Evolutionary conservation across 106 monocot genomes (phyloP), one percentile per base, ranked within the genome.

Genomic region (Narthecium ossifragum): DNA sequence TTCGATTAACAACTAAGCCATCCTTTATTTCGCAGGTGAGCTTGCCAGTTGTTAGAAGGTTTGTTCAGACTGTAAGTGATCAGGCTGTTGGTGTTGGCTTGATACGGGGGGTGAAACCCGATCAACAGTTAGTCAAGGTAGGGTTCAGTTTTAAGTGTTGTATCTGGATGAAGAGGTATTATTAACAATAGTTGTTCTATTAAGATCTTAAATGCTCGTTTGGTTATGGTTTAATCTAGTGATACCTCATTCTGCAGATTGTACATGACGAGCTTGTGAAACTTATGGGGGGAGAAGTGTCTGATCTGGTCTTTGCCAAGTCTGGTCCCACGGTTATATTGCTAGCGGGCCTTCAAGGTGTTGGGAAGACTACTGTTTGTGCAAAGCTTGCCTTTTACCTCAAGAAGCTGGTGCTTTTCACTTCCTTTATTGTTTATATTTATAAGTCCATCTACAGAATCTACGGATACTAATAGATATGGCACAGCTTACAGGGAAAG

Each of bases 51-150:
- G 83, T 83, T 26, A 71, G 90, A 64, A 73, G 94, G 62, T 96
- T 96, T 59, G 83, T 96, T 15, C 90, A 90, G 52, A 66, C 77
- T 48, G 80, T 96, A 26, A 86, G 75, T 49, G 94, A 96, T 6
- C 77, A 83, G 56, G 94, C 90, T 33, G 70, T 86, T 21, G 94
- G 94, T 41, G 61, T 80, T 26, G 90, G 75, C 13, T 51, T 89
- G 49, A 86, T 96, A 56, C 70, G 86, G 60, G 94, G 94, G 18
- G 94, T 96, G 67, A 66, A 62, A 55, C 94, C 94, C 47, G 94
- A 96, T 59, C 90, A 96, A 66, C 94, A 96, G 55, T 72, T 96
- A 23, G 94, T 96, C 33, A 96, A 93, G 88, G 93, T 93, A 50
- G 48, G 25, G 10, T 6, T 36, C 36, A 36, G 7, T 36, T 5